A percentile compares a stretch with the other conserved stretches of the same genome.
Evolutionary conservation across 164 flowering plant species (phyloP).

Genomic region (Saururus chinensis): DNA sequence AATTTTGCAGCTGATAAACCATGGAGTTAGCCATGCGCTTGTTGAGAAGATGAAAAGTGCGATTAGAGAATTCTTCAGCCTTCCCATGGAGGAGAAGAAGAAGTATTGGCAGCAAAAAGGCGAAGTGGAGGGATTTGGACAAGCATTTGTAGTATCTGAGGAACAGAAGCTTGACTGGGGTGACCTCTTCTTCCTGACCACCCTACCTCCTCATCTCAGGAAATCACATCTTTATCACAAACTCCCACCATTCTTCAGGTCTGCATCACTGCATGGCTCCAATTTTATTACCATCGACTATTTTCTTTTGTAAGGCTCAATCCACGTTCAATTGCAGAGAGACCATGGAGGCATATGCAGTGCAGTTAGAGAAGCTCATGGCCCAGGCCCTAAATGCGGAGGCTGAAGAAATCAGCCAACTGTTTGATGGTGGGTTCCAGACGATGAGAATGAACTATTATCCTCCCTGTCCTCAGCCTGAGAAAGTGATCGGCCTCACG

Average conservation of each 20-base stretch:
- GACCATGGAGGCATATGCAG: slow-evolving; percentile 27
- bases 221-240: slow-evolving; percentile 24
- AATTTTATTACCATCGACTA: neutral
- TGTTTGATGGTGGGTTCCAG: slow-evolving; percentile 19
- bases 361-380: slow-evolving; percentile 19
- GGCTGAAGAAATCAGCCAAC: slow-evolving; percentile 11
- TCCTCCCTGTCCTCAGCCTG: slow-evolving; percentile 32
- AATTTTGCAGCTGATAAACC: slow-evolving; percentile 30
- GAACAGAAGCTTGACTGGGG: slow-evolving; percentile 55
- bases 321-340: slow-evolving; percentile 9
- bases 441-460: slow-evolving; percentile 28
- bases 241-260: slow-evolving; percentile 36
- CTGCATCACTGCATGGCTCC: too few species aligned
- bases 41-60: slow-evolving; percentile 33
- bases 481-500: slow-evolving; percentile 26
- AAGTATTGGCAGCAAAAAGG: slow-evolving; percentile 22
- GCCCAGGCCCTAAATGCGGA: slow-evolving; percentile 22
- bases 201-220: slow-evolving; percentile 18
- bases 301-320: neutral
- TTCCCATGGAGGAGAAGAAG: slow-evolving; percentile 45
- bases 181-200: slow-evolving; percentile 27
- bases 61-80: slow-evolving; percentile 26
- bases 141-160: slow-evolving; percentile 38
- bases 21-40: slow-evolving; percentile 25
- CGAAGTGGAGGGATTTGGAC: slow-evolving; percentile 44